Conservation (phyloP, 768 basidiomycete species). For the Termitomyces sp. region DNA sequence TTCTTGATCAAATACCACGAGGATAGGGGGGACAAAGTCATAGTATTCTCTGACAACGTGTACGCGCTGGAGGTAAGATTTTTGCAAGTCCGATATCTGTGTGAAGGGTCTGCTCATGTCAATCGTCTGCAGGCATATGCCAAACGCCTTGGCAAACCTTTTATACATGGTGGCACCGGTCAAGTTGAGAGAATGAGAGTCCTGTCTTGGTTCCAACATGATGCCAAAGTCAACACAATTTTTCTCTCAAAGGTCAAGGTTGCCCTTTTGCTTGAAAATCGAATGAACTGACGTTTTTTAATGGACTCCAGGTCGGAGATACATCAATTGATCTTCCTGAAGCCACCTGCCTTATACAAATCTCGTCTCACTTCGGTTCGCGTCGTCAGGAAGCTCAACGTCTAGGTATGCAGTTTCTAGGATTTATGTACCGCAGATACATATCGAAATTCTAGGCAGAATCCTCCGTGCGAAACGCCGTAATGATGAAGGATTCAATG, state of each 20-base stretch:
- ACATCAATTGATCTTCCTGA: constrained; percentile 98
- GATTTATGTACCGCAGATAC: constrained; percentile 6
- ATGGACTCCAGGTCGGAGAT: constrained; percentile 75
- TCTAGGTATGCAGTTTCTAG: constrained; percentile 50
- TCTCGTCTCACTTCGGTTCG: constrained; percentile 98
- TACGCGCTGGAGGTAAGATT: constrained; percentile 82
- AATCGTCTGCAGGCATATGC: constrained; percentile 69
- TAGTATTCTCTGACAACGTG: constrained; percentile 99
- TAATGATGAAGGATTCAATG: constrained; percentile 99
- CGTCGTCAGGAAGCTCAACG: constrained; percentile 97
- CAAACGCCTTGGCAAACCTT: constrained; percentile 86
- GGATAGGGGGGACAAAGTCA: constrained; percentile 96
- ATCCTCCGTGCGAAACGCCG: constrained; percentile 95
- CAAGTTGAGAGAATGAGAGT: constrained; percentile 96
- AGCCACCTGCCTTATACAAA: constrained; percentile 98
- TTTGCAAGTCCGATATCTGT: not conserved
- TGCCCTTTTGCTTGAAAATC: constrained; percentile 11
- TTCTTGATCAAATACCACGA: constrained; percentile 99
- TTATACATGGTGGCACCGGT: constrained; percentile 93
- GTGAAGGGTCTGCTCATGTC: not conserved
- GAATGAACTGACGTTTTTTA: not conserved
- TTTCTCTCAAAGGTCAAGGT: constrained; percentile 84
- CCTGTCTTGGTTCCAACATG: constrained; percentile 91
- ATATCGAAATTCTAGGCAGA: constrained; percentile 51
- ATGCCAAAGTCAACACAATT: constrained; percentile 94